Percentiles rank a stretch among this genome's conserved stretches.
Evolutionary conservation across 164 flowering plant genomes (phyloP).

Genomic region (grape (Vitis vinifera)): DNA sequence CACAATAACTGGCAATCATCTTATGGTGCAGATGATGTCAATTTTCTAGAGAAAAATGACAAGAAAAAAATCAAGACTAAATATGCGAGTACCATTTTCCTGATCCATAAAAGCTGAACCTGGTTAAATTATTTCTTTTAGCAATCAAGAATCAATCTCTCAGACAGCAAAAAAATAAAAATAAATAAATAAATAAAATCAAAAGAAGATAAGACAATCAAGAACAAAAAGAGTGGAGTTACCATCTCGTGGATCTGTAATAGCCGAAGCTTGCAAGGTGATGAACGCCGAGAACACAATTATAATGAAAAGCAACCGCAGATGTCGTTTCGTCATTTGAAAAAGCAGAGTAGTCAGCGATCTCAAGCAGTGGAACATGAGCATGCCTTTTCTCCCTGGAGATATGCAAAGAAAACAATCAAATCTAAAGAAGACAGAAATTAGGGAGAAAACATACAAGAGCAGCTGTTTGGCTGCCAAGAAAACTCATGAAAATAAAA

Average conservation of each 20-base stretch:
- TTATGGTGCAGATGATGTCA: too few species aligned
- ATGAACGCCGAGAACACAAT: constrained; percentile 23
- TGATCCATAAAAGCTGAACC: too few species aligned
- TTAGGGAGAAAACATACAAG: too few species aligned
- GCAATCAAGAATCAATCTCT: neutral
- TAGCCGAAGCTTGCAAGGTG: constrained; percentile 21
- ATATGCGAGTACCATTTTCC: too few species aligned
- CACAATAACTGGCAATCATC: too few species aligned
- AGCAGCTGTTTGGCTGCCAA: too few species aligned
- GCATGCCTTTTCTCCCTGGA: neutral
- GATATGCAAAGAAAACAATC: neutral
- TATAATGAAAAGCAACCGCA: constrained; percentile 8
- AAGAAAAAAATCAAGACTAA: too few species aligned
- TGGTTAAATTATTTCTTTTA: too few species aligned
- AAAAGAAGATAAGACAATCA: neutral
- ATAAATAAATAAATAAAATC: neutral
- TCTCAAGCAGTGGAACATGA: too few species aligned
- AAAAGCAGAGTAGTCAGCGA: constrained; percentile 1
- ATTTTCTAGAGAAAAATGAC: too few species aligned
- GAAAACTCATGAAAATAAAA: too few species aligned
- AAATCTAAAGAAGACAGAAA: neutral
- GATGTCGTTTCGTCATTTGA: constrained; percentile 22
- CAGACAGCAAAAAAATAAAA: neutral
- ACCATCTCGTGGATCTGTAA: constrained; percentile 49
- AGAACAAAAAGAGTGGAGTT: constrained; percentile 1